These are phyloP conservation scores for Basipetospora chlamydospora DNA, from an alignment of 2,329 filamentous ascomycete species.

Conservation along the genomic window DNA sequence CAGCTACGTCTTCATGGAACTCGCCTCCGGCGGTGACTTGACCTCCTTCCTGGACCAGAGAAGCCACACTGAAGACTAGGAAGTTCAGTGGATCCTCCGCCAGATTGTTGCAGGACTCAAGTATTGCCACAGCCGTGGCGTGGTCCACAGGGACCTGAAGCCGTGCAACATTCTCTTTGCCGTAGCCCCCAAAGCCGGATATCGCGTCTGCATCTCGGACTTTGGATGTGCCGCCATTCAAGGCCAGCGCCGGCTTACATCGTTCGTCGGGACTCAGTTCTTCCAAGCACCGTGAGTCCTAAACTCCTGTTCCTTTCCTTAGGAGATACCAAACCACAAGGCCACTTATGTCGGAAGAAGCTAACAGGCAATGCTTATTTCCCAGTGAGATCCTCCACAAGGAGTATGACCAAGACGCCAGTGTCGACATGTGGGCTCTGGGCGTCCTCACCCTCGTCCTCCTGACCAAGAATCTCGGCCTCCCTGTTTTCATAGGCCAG, in stretches of 20 bases:
- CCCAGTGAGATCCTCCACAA: background rate
- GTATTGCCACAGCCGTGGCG: conserved; percentile 33
- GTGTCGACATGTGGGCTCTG: conserved; percentile 38
- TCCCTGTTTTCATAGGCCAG: background rate
- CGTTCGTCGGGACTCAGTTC: conserved; percentile 27
- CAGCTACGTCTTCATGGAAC: conserved; percentile 43
- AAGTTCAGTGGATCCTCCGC: conserved; percentile 24
- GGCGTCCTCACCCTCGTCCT: conserved; percentile 29
- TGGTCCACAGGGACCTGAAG: conserved; percentile 40
- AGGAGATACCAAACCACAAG: conserved; percentile 5
- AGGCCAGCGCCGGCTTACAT: conserved; percentile 25
- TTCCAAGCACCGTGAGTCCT: conserved; percentile 37
- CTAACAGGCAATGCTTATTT: background rate
- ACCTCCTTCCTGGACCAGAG: conserved; percentile 29
- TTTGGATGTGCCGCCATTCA: conserved; percentile 33
- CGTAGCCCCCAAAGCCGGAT: conserved; percentile 25
- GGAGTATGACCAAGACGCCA: conserved; percentile 8
- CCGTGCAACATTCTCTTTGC: conserved; percentile 38
- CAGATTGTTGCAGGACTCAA: conserved; percentile 30
- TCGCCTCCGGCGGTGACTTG: conserved; percentile 40
- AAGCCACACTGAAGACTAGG: conserved; percentile 22
- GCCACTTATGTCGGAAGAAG: background rate
- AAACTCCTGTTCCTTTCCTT: background rate
- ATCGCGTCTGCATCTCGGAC: conserved; percentile 35
- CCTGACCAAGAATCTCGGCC: conserved; percentile 7